These are phyloP conservation scores for Tubosaeta sp. DNA, from an alignment of 768 basidiomycete genomes.

Conservation along the genomic window DNA sequence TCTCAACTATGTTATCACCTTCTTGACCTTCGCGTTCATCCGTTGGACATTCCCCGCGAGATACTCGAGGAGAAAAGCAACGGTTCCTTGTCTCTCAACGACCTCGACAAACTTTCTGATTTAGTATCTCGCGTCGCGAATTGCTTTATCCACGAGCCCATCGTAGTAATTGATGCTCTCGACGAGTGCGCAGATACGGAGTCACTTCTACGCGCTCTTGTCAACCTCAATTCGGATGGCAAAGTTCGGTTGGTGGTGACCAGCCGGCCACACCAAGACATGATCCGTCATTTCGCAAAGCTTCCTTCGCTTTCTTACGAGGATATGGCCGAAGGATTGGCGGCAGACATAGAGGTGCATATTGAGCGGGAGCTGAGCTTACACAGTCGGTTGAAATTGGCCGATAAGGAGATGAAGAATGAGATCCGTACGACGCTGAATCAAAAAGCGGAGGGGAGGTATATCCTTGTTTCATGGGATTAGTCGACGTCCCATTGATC, in stretches of 20 bases:
- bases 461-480: too few species aligned
- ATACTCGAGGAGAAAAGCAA: neutral
- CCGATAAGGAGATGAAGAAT: neutral
- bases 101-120: too few species aligned
- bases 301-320: too few species aligned
- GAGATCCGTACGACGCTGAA: neutral
- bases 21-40: neutral
- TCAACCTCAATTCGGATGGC: neutral
- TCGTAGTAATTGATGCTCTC: too few species aligned
- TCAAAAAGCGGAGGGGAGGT: constrained; percentile 1
- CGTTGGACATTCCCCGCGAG: neutral
- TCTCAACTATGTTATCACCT: neutral
- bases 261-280: too few species aligned
- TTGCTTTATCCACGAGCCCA: too few species aligned
- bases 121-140: too few species aligned
- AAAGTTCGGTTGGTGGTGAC: neutral
- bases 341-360: too few species aligned
- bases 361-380: neutral
- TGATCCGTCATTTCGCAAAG: too few species aligned
- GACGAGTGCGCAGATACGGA: too few species aligned
- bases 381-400: neutral
- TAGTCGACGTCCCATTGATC: too few species aligned
- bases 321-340: too few species aligned
- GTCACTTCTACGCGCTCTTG: neutral
- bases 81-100: neutral